A percentile compares a stretch with the other conserved stretches of the same genome.
Conservation (phyloP, 805 yeast genomes). For the Nakazawaea laoshanensis region DNA sequence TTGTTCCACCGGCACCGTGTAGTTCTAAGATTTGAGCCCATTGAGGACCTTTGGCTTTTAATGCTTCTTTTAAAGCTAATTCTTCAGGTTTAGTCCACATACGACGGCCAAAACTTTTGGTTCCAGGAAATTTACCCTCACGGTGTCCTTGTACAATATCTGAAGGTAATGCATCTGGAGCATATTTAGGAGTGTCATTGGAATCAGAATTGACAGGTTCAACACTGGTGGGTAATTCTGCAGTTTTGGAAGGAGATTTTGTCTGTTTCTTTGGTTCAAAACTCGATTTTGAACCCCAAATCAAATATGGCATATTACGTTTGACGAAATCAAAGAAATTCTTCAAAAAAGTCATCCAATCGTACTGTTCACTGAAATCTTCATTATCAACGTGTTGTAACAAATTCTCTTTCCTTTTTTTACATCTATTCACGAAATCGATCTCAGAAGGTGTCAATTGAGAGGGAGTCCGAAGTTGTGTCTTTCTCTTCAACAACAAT, state of each 20-base stretch:
- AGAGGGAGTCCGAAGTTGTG: slow-evolving; percentile 2
- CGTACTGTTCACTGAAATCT: slow-evolving; percentile 61
- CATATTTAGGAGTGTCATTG: not conserved
- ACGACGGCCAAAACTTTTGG: slow-evolving; percentile 32
- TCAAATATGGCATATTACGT: slow-evolving; percentile 61
- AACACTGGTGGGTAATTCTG: not conserved
- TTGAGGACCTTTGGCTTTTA: slow-evolving; percentile 80
- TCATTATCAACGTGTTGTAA: slow-evolving; percentile 36
- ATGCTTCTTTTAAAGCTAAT: slow-evolving; percentile 69
- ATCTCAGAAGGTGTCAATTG: slow-evolving; percentile 63
- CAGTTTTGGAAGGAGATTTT: not conserved
- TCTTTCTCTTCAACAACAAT: slow-evolving; percentile 30
- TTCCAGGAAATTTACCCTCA: slow-evolving; percentile 6
- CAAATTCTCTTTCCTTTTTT: slow-evolving; percentile 58
- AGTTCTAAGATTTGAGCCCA: slow-evolving; percentile 88
- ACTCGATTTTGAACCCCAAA: slow-evolving; percentile 56
- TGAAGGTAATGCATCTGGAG: slow-evolving; percentile 10
- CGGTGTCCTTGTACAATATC: slow-evolving; percentile 11
- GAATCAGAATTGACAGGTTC: not conserved
- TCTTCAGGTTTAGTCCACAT: slow-evolving; percentile 91
- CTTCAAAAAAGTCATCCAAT: slow-evolving; percentile 77
- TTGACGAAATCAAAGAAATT: slow-evolving; percentile 73
- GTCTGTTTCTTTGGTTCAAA: not conserved
- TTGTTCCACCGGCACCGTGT: slow-evolving; percentile 91
- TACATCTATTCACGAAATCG: slow-evolving; percentile 72